Conservation (phyloP, 2,329 filamentous ascomycete genomes). For the Biscogniauxia sp. region DNA sequence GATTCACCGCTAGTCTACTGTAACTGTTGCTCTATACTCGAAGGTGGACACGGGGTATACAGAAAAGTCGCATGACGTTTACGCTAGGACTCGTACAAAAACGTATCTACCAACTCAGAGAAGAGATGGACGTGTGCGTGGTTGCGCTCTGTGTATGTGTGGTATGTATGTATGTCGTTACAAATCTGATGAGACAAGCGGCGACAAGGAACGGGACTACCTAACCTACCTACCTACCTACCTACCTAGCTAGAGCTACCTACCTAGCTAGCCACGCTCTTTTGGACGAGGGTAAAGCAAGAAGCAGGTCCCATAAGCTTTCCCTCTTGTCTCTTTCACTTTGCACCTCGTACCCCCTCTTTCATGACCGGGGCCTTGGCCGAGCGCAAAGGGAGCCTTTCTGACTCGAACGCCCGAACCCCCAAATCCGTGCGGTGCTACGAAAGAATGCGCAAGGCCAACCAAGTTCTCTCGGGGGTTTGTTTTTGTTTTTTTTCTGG, state of each 20-base stretch:
- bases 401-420: background rate
- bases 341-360: background rate
- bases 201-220: background rate
- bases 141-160: background rate
- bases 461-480: background rate
- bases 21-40: background rate
- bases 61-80: background rate
- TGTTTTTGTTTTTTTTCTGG: background rate
- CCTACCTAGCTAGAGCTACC: no score
- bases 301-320: background rate
- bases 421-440: background rate
- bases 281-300: background rate
- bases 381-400: background rate
- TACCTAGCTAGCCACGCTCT: background rate
- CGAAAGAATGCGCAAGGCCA: background rate
- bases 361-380: background rate
- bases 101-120: background rate
- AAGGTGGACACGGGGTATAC: background rate
- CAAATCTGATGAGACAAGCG: background rate
- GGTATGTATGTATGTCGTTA: background rate
- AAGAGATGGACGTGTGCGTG: no score
- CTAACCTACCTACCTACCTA: no score
- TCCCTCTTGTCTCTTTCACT: background rate
- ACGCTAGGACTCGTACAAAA: background rate
- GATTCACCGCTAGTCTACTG: background rate